These are phyloP conservation scores for Nemania serpens DNA, from an alignment of 2,329 filamentous ascomycete species.

Conservation along the genomic window DNA sequence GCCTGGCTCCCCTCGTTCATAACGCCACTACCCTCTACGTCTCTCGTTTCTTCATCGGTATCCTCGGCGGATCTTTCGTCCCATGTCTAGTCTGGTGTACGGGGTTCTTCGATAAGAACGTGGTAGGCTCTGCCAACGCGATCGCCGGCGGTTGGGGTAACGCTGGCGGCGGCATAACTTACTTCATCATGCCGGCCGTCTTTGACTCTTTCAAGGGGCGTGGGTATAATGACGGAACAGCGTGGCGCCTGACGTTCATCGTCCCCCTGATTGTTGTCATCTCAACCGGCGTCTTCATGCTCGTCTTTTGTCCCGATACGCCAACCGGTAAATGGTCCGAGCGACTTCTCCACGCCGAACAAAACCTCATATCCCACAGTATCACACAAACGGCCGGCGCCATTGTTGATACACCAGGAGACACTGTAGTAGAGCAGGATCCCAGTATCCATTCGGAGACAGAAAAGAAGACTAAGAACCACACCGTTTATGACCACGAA, in stretches of 20 bases:
- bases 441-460: conserved; percentile 45
- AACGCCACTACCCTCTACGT: conserved; percentile 70
- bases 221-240: conserved; percentile 66
- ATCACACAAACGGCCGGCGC: conserved; percentile 40
- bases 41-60: conserved; percentile 79
- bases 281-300: conserved; percentile 66
- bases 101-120: conserved; percentile 90
- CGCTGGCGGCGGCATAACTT: conserved; percentile 86
- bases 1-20: conserved; percentile 77
- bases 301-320: conserved; percentile 78
- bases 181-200: conserved; percentile 91
- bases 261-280: conserved; percentile 81
- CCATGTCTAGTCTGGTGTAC: conserved; percentile 93
- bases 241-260: conserved; percentile 85
- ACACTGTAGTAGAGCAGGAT: conserved; percentile 50
- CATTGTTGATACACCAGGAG: conserved; percentile 57
- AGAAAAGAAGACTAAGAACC: conserved; percentile 48
- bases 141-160: conserved; percentile 86
- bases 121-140: conserved; percentile 87
- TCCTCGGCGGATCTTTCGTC: conserved; percentile 78
- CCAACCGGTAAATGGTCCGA: conserved; percentile 83
- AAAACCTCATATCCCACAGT: conserved; percentile 55
- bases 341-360: conserved; percentile 62
- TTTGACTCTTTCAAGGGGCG: conserved; percentile 74
- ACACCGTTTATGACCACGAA: conserved; percentile 42